Evolutionary conservation across 495 filamentous ascomycete species (phyloP).

Genomic region (Lophium mytilinum): DNA sequence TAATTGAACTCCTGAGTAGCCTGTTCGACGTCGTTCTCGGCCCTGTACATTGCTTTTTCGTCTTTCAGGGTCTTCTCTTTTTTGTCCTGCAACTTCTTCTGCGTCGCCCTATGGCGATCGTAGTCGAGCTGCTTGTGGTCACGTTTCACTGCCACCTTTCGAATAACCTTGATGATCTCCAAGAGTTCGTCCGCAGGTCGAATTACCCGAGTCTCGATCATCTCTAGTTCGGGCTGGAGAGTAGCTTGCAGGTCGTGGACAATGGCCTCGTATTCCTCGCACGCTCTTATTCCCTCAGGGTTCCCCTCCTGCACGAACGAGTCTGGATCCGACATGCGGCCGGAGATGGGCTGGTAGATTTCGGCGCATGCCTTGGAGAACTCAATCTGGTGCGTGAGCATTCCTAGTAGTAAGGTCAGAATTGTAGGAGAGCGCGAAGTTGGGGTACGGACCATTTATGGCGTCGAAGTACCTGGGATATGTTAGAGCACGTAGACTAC

Average conservation of each 20-base stretch:
- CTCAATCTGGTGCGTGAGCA: constrained; percentile 96
- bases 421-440: not conserved
- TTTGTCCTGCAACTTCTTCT: constrained; percentile 96
- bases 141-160: constrained; percentile 81
- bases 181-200: constrained; percentile 89
- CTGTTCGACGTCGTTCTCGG: constrained; percentile 83
- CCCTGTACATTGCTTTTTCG: constrained; percentile 94
- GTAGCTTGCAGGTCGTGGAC: constrained; percentile 86
- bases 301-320: constrained; percentile 74
- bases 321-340: constrained; percentile 87
- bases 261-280: constrained; percentile 91
- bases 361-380: constrained; percentile 93
- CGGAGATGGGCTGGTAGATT: constrained; percentile 97
- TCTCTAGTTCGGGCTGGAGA: constrained; percentile 84
- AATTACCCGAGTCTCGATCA: constrained; percentile 91
- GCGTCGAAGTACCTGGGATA: constrained; percentile 68
- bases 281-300: constrained; percentile 87
- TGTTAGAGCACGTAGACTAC: constrained; percentile 2
- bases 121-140: constrained; percentile 98
- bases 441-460: constrained; percentile 64
- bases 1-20: constrained; percentile 93
- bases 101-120: constrained; percentile 69
- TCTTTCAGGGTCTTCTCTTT: constrained; percentile 95
- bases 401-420: constrained; percentile 48
- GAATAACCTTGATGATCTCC: constrained; percentile 89